Percentiles rank a stretch among this genome's conserved stretches.
Conservation (phyloP, 371 early-diverging fungal species). For the Mortierella sp. region DNA sequence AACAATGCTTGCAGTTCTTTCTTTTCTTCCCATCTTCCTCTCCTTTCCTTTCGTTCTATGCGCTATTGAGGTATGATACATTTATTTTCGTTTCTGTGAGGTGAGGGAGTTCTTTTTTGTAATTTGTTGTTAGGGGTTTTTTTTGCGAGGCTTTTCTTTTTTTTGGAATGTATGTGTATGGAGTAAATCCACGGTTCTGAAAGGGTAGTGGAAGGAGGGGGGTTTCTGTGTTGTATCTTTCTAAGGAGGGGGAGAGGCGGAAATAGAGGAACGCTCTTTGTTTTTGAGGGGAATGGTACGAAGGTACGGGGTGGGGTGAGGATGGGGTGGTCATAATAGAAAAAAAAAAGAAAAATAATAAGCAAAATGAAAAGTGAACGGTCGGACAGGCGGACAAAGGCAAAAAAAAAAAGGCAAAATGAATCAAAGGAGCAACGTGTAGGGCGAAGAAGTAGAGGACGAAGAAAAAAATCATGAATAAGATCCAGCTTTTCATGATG, state of each 20-base stretch:
- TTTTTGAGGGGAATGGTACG: background rate
- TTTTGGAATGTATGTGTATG: background rate
- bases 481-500: slow-evolving; percentile 14
- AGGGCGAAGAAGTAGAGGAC: background rate
- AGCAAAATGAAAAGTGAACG: background rate
- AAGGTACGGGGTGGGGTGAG: slow-evolving; percentile 3
- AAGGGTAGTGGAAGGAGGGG: background rate
- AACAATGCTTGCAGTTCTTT: background rate
- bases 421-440: background rate
- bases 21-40: too few relatives aligned
- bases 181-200: background rate
- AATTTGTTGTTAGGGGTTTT: background rate
- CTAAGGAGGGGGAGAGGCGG: background rate
- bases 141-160: background rate
- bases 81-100: background rate
- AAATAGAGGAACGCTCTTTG: background rate
- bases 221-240: slow-evolving; percentile 12
- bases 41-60: too few relatives aligned
- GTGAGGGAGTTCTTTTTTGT: background rate
- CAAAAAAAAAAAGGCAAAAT: background rate
- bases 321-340: slow-evolving; percentile 2
- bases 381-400: too few relatives aligned
- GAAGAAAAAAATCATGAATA: background rate
- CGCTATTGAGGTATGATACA: slow-evolving; percentile 6
- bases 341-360: background rate